Evolutionary conservation across 75 land plant genomes (phyloP).

Genomic region (Azolla pinnata): DNA sequence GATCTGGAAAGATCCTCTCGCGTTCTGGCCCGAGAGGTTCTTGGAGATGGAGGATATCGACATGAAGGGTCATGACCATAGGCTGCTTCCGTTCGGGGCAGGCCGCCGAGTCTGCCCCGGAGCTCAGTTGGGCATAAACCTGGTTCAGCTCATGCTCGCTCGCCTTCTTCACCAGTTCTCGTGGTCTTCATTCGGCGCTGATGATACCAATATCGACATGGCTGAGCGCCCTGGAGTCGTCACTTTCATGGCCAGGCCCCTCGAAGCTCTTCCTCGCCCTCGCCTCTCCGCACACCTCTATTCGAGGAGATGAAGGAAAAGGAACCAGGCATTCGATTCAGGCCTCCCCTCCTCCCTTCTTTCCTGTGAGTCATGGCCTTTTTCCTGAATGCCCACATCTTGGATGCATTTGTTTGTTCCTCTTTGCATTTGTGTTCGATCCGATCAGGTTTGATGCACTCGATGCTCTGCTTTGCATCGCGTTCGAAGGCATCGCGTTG

Average conservation of each 20-base stretch:
- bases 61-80: slow-evolving; percentile 79
- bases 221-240: slow-evolving; percentile 79
- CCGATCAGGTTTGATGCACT: no score
- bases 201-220: slow-evolving; percentile 58
- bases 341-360: no score
- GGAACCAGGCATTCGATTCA: no score
- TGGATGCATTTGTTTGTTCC: no score
- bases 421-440: no score
- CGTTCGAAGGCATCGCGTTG: no score
- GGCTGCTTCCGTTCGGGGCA: slow-evolving; percentile 83
- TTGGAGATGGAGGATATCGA: slow-evolving; percentile 77
- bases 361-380: no score
- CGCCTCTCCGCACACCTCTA: slow-evolving; percentile 44
- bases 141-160: slow-evolving; percentile 74
- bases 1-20: slow-evolving; percentile 55
- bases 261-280: slow-evolving; percentile 61
- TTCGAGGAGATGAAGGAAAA: no score
- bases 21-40: slow-evolving; percentile 80
- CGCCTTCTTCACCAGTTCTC: slow-evolving; percentile 73
- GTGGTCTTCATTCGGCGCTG: slow-evolving; percentile 61
- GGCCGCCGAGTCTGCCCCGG: slow-evolving; percentile 90
- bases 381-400: no score
- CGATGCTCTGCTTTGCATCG: no score
- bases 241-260: slow-evolving; percentile 74
- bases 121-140: slow-evolving; percentile 68